Base-by-base conservation (phyloP, 164 flowering plant species). In the Kalanchoe fedtschenkoi region DNA sequence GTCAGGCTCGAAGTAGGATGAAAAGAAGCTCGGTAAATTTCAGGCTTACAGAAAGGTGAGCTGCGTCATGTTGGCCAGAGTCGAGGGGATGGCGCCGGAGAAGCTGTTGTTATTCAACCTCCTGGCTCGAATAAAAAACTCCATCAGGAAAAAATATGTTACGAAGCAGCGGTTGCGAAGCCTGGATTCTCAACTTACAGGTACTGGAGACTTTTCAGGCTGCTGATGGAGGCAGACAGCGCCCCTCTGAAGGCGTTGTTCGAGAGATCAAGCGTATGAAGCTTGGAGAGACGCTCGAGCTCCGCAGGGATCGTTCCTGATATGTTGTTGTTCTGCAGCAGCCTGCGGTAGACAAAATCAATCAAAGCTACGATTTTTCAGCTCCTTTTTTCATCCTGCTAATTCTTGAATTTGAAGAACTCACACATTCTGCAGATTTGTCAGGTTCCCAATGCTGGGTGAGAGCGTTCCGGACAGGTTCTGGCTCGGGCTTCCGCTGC, bases 401-500 rank as follows among this genome's bases (percentile, higher is more conserved):
- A 47, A 22, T 10, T 8, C 2, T 21, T 34, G 43, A 46, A 29
- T 26, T 55, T 37, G 65, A 3, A 11, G 26, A 34, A 72, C 96
- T 88, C 69, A 95, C 99, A 95, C 65, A 51, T 32, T 69, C 72
- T 85, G 88, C n/a, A 95, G 88, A 76, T 88, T 83, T 58, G 97
- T 95, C 74, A 95, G 76, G 79, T 91, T 91, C 28, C 88, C 89
- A 15, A 95, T 81, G 64, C 92, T 88, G 51, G 87, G 83, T 33
- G 96, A 82, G 28, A 95, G 81, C 17, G 69, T 74, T 5, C 99
- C 99, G 34, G 95, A 81, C 58, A 95, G 78, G 46, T 73, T 75
- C 71, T 91, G 97, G 77, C 97, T 88, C 58, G 96, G 96, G 69
- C 76, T 73, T 68, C 83, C 93, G 64, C 99, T 95, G 84, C 70